Evolutionary conservation across 306 rosid genomes (phyloP), one percentile per base, ranked within the genome.

Genomic region (Prunus mume): DNA sequence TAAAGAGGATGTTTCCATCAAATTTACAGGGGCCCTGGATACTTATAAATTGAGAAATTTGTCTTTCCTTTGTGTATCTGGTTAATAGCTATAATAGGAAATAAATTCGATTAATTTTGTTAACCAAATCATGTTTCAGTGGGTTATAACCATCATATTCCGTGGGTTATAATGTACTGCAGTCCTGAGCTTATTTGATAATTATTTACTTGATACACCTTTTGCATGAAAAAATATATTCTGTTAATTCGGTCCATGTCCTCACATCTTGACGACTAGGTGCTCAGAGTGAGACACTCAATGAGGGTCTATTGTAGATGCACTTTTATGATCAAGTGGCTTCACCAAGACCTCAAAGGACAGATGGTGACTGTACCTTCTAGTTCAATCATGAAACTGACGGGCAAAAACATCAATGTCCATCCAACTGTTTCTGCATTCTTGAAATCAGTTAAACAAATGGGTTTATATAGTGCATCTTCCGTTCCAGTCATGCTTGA

Each of bases 381-480:
- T 69, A 57, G 69, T 68, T 77, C 81, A 69, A 28, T 77, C 62
- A 69, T 46, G 81, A 77, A 77, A 77, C 62, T 77, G 60, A 61
- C 81, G 8, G 46, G 69, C 47, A 60, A 69, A 69, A 69, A 41
- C 69, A 60, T 77, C 61, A 58, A 2, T 14, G 47, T 15, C 43
- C 75, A 69, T 77, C 81, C 69, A 46, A 64, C 54, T 58, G 70
- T 77, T 69, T 52, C 75, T 17, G 62, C 47, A 34, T 60, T 69
- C 67, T 69, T 77, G 69, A 69, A 69, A 56, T 76, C 74, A 46
- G 63, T 60, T 28, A 58, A 77, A 71, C 51, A 77, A 38, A 77
- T 30, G 25, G 75, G 25, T 30, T 69, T 41, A 2, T 15, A 24
- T 18, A 5, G 52, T 69, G 51, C 75, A 58, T 49, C 69, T 69